Percentiles rank a stretch among this genome's conserved stretches.
phyloP scores from a whole-genome alignment of 768 basidiomycete genomes.

The Amanita thiersii region DNA sequence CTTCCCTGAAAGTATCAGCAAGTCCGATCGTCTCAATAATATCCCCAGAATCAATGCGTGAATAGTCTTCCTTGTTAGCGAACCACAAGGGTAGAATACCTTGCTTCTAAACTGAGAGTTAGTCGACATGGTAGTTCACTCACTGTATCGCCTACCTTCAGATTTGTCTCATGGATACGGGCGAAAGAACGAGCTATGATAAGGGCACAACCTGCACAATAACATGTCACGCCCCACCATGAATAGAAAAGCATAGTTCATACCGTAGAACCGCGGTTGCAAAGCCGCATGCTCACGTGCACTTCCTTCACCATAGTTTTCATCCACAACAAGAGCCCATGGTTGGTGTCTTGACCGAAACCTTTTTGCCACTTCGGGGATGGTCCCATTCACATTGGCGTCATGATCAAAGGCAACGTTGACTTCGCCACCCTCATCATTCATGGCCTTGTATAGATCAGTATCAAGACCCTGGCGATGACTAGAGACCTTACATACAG shows the following conservation, averaged over 20 bases:
- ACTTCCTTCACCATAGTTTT: conserved; percentile 97
- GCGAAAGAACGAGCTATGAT: conserved; percentile 93
- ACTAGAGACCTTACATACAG: conserved; percentile 31
- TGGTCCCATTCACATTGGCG: conserved; percentile 58
- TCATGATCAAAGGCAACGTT: conserved; percentile 86
- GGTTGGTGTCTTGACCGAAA: conserved; percentile 79
- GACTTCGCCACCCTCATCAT: conserved; percentile 91
- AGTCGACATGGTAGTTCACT: conserved; percentile 4
- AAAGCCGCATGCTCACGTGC: conserved; percentile 97
- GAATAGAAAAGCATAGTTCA: conserved; percentile 8
- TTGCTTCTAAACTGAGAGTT: conserved; percentile 67
- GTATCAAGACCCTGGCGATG: background rate
- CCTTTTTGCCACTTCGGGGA: conserved; percentile 85
- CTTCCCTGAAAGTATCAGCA: conserved; percentile 48
- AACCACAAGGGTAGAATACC: conserved; percentile 97
- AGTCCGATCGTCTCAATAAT: conserved; percentile 80
- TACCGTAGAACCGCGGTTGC: conserved; percentile 91
- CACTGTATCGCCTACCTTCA: conserved; percentile 52
- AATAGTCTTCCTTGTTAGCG: conserved; percentile 77
- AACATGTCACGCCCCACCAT: background rate
- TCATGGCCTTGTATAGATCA: conserved; percentile 55
- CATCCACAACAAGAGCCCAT: conserved; percentile 92
- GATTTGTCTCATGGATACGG: conserved; percentile 95
- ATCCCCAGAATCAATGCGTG: conserved; percentile 77
- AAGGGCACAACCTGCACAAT: conserved; percentile 60